A percentile compares a stretch with the other conserved stretches of the same genome.
These are phyloP conservation scores for Corylus americana DNA, from an alignment of 306 rosid genomes.

Conservation along the genomic window DNA sequence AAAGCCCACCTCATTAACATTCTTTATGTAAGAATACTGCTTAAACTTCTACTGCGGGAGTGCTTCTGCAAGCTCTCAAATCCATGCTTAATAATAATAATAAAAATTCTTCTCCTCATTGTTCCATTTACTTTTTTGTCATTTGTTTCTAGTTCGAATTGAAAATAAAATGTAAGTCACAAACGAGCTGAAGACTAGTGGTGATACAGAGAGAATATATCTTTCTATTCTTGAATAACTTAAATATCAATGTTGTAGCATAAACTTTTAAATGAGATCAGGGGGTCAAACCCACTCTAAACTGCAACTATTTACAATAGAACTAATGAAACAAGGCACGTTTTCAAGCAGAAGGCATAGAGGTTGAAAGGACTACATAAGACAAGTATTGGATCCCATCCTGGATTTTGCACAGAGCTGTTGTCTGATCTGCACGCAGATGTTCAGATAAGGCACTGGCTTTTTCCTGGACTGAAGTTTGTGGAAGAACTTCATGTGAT, in stretches of 20 bases:
- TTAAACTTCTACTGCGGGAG: not conserved
- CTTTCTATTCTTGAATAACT: slow-evolving; percentile 11
- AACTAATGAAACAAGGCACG: slow-evolving; percentile 13
- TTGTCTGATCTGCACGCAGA: slow-evolving; percentile 68
- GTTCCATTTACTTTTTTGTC: too few species aligned
- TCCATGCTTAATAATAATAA: not conserved
- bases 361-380: slow-evolving; percentile 72
- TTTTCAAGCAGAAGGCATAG: slow-evolving; percentile 66
- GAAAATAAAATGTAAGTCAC: not conserved
- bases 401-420: slow-evolving; percentile 77
- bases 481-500: slow-evolving; percentile 53
- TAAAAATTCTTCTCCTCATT: not conserved
- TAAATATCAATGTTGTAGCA: slow-evolving; percentile 16
- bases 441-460: slow-evolving; percentile 61
- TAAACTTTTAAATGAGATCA: not conserved
- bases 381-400: slow-evolving; percentile 83
- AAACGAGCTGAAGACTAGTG: not conserved
- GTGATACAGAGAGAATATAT: not conserved
- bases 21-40: not conserved
- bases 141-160: not conserved
- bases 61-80: not conserved
- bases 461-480: slow-evolving; percentile 63
- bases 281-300: slow-evolving; percentile 1
- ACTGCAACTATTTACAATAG: slow-evolving; percentile 38
- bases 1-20: not conserved